Percentiles rank a stretch among this genome's conserved stretches.
Conservation (phyloP, 345 rosid genomes). For the Euphorbia lathyris region DNA sequence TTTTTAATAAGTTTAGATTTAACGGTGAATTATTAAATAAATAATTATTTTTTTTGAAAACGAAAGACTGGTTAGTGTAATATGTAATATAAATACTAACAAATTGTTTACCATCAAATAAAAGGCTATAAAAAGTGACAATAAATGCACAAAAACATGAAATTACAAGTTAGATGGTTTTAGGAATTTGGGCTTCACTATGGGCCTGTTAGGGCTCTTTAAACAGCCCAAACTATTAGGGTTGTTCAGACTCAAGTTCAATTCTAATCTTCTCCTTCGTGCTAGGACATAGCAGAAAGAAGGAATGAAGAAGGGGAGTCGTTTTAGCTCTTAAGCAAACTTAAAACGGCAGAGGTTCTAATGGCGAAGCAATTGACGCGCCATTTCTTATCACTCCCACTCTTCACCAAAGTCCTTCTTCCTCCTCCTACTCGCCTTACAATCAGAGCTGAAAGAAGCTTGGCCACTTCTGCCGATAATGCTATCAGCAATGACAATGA, state of each 20-base stretch:
- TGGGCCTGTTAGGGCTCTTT: background rate
- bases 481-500: background rate
- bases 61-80: no score
- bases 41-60: no score
- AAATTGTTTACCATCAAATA: no score
- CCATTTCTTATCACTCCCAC: background rate
- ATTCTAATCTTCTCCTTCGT: no score
- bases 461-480: background rate
- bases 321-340: background rate
- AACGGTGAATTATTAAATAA: no score
- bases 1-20: no score
- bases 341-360: background rate
- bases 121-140: no score
- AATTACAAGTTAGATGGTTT: no score
- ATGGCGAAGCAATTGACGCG: constrained; percentile 8
- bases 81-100: no score
- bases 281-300: background rate
- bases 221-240: background rate
- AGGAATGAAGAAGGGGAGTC: background rate
- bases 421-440: background rate
- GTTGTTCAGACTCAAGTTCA: no score
- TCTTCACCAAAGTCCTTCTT: background rate
- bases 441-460: constrained; percentile 4
- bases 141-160: no score
- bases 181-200: background rate